Percentiles rank a stretch among this genome's conserved stretches.
Evolutionary conservation across 192 early-diverging fungal genomes (phyloP).

Genomic region (Coemansia furcata): DNA sequence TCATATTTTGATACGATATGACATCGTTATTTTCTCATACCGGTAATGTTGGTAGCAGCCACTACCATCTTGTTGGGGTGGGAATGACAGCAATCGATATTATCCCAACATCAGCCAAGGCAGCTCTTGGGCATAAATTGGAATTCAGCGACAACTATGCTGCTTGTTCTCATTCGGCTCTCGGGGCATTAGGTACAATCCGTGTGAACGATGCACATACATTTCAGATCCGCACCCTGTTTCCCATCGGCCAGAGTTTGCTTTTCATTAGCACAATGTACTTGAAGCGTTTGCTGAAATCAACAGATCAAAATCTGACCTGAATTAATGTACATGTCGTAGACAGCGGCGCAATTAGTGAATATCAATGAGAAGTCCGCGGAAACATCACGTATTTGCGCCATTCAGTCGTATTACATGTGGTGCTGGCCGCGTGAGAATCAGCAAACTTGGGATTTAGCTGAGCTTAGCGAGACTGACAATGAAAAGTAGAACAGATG

Average conservation of each 20-base stretch:
- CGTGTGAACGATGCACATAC: neutral
- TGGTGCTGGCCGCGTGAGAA: too few species aligned
- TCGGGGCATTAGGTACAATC: constrained; percentile 2
- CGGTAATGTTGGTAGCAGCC: neutral
- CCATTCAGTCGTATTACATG: too few species aligned
- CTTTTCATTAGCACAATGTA: neutral
- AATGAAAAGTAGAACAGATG: too few species aligned
- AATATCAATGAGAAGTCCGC: too few species aligned
- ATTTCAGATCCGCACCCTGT: neutral
- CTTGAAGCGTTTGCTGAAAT: neutral
- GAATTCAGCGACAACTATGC: neutral
- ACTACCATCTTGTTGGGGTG: neutral
- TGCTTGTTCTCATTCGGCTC: neutral
- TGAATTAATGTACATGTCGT: neutral
- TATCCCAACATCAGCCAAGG: neutral
- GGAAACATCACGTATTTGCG: too few species aligned
- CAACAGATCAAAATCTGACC: neutral
- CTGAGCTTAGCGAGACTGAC: too few species aligned
- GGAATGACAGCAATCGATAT: neutral
- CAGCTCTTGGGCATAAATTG: too few species aligned
- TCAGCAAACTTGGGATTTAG: too few species aligned
- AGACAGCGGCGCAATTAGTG: too few species aligned
- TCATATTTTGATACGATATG: too few species aligned
- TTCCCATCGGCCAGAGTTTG: neutral
- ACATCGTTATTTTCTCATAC: neutral